Percentiles rank a stretch among this genome's conserved stretches.
Conservation (phyloP, 202 grass and related monocot genomes). For the Dendrocalamus latiflorus region DNA sequence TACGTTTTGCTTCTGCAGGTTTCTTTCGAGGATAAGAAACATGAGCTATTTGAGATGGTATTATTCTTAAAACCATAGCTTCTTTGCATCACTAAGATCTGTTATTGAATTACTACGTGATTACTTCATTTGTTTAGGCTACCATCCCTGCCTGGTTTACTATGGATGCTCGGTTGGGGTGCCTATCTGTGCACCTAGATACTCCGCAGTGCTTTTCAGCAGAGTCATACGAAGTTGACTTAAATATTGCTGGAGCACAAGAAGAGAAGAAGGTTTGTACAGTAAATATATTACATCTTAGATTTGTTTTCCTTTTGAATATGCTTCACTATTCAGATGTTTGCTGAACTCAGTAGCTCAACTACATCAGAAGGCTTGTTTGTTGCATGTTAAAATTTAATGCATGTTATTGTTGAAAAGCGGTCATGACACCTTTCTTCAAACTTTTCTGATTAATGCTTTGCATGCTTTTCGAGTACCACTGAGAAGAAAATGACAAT, state of each 20-base stretch:
- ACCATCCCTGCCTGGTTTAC: conserved; percentile 92
- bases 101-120: neutral
- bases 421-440: neutral
- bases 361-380: neutral
- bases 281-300: too few relatives aligned
- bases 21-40: conserved; percentile 94
- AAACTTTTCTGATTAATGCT: too few relatives aligned
- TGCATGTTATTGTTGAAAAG: conserved; percentile 6
- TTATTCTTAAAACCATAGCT: neutral
- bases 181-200: conserved; percentile 73
- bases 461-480: too few relatives aligned
- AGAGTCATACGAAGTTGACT: conserved; percentile 87
- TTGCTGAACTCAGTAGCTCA: too few relatives aligned
- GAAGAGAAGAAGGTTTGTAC: conserved; percentile 38
- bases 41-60: conserved; percentile 98
- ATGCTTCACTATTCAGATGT: neutral
- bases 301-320: neutral
- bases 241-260: conserved; percentile 66
- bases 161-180: conserved; percentile 80
- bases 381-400: neutral
- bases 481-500: neutral
- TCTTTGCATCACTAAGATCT: neutral
- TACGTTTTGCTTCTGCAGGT: conserved; percentile 55
- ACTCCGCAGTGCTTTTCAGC: conserved; percentile 91
- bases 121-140: conserved; percentile 56